Evolutionary conservation across 2,329 filamentous ascomycete species (phyloP), one percentile per base, ranked within the genome.

Genomic region (Colletotrichum coccodes): DNA sequence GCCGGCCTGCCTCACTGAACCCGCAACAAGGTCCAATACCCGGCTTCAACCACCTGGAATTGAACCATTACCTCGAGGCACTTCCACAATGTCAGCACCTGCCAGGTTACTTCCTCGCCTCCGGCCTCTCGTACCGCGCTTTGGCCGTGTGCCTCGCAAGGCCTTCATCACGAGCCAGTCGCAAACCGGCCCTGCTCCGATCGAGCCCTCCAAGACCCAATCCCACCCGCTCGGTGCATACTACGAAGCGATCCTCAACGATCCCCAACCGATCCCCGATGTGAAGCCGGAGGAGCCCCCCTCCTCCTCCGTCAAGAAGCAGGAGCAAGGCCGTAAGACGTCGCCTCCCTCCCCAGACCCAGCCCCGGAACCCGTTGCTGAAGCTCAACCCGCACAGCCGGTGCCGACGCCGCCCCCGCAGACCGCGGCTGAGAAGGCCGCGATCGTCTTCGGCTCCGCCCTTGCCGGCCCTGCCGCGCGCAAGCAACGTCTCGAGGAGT

Each of bases 381-480:
- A 72, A 72, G 70, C 70, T 40, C 66, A 59, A 12, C 54, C 61
- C 40, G 64, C 70, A 69, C 66, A 69, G 66, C 66, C 66, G 66
- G 64, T 64, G 58, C 69, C 80, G 38, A 73, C 73, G 18, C 81
- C 83, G 3, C 82, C 82, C 61, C 83, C 85, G 3, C 79, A 83
- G 21, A 85, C 85, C 57, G 84, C 82, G 18, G 77, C 89, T 72
- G 84, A 89, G 62, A 86, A 84, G 44, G 84, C 89, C 26, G 83
- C 89, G 50, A 89, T 97, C 75, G 87, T 98, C 36, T 98, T 99
- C 76, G 94, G 94, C 23, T 92, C 93, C 8, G 89, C 91, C 9
- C 86, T 96, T 16, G 90, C 91, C 28, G 93, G 92, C 0, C 93
- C 94, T 1, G 87, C 87, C 42, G 91, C 94, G 75, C 86, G 92